These are phyloP conservation scores for Xylaria sp. DNA, from an alignment of 2,329 filamentous ascomycete genomes.

Conservation along the genomic window DNA sequence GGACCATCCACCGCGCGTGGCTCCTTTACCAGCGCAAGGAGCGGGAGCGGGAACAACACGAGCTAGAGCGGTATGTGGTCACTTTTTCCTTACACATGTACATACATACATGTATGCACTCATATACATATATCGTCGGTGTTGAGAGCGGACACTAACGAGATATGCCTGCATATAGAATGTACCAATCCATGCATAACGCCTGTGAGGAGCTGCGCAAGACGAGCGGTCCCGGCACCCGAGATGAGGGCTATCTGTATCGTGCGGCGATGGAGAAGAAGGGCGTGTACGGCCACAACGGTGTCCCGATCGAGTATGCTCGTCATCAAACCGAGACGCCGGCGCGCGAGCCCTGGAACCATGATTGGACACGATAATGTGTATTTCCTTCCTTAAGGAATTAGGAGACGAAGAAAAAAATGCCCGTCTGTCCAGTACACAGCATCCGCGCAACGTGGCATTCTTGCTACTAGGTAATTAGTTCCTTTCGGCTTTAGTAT, in stretches of 20 bases:
- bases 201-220: conserved; percentile 83
- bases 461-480: too few relatives aligned
- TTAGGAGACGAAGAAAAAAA: too few relatives aligned
- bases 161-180: conserved; percentile 36
- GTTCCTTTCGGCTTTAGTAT: too few relatives aligned
- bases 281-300: conserved; percentile 71
- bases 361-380: conserved; percentile 73
- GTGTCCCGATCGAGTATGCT: conserved; percentile 90
- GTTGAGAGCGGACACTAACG: too few relatives aligned
- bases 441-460: too few relatives aligned
- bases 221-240: conserved; percentile 58
- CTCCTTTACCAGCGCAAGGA: conserved; percentile 74
- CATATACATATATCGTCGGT: too few relatives aligned
- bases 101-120: not conserved
- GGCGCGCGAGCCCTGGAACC: conserved; percentile 81
- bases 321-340: conserved; percentile 84
- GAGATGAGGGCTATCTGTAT: conserved; percentile 74
- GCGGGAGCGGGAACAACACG: conserved; percentile 64
- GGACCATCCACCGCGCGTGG: conserved; percentile 99
- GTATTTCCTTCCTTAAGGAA: too few relatives aligned
- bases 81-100: conserved; percentile 39
- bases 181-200: conserved; percentile 79
- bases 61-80: conserved; percentile 63
- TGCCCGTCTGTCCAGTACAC: too few relatives aligned
- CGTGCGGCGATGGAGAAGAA: conserved; percentile 89